Conservation (phyloP, 2,329 filamentous ascomycete genomes). For the Trichoderma oligosporum region DNA sequence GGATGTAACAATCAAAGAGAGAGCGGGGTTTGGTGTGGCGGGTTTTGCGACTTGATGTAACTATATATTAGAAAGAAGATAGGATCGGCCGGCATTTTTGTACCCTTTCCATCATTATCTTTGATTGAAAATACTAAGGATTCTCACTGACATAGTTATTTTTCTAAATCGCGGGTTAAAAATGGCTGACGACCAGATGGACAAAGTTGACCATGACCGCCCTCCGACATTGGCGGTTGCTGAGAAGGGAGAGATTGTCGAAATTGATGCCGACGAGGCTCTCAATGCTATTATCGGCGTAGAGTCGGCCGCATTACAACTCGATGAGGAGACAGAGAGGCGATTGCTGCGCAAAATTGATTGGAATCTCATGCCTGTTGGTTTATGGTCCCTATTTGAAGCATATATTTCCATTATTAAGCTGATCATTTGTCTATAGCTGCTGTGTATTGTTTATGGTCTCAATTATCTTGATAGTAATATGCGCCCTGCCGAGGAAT, state of each 20-base stretch:
- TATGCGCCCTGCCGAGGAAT: neutral
- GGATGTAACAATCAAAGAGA: slow-evolving; percentile 8
- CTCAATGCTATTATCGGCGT: slow-evolving; percentile 13
- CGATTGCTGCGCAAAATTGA: slow-evolving; percentile 19
- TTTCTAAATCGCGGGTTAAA: neutral
- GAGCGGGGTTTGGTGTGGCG: neutral
- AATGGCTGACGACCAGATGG: neutral
- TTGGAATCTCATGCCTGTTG: slow-evolving; percentile 18
- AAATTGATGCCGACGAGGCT: slow-evolving; percentile 19
- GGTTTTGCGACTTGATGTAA: neutral
- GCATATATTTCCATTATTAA: neutral
- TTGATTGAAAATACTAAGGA: neutral
- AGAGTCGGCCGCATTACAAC: neutral
- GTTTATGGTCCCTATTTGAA: neutral
- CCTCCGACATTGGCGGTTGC: neutral
- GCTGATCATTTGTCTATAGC: neutral
- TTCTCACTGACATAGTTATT: neutral
- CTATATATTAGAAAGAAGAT: neutral
- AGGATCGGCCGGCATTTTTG: neutral
- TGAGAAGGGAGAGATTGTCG: slow-evolving; percentile 1
- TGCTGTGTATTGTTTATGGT: slow-evolving; percentile 19
- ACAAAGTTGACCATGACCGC: neutral
- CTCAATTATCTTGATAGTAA: slow-evolving; percentile 20
- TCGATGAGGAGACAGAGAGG: slow-evolving; percentile 17
- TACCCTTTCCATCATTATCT: neutral